Base-by-base conservation (phyloP, 2,329 filamentous ascomycete species). In the Botrytis sinoallii region DNA sequence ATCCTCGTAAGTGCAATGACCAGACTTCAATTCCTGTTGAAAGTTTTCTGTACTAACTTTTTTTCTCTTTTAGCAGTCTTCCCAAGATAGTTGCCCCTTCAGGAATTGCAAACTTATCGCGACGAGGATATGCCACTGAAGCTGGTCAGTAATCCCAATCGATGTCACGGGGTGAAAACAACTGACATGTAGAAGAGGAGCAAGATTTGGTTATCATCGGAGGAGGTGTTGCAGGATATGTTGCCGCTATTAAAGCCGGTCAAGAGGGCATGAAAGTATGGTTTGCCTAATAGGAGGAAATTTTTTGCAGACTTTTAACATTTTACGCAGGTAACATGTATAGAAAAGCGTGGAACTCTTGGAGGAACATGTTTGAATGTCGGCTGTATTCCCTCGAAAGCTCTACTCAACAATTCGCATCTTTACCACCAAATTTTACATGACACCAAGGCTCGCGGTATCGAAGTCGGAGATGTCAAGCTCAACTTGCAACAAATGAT, bases 341-440 rank as follows among this genome's bases (percentile, higher is more conserved):
- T 99, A 86, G 96, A 99, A 87, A 99, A 99, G 89, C 94, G 96
- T 83, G 96, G 96, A 79, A 88, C 90, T 75, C 91, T 99, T 80
- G 96, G 96, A 81, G 96, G 96, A 83, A 99, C 96, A 81, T 99
- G 96, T 88, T 87, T 99, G 81, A 99, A 99, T 84, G 96, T 99
- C 82, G 96, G 96, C 86, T 99, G 96, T 86, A 99, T 99, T 83
- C 96, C 96, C 78, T 99, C 96, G 78, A 99, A 99, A 86, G 98
- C 96, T 76, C 93, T 99, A 79, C 93, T 99, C 84, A 99, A 98
- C 91, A 98, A 98, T 89, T 98, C 96, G 80, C 94, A 98, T 84
- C 89, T 98, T 75, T 98, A 98, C 88, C 95, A 98, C 87, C 92
- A 95, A 85, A 92, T 98, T 82, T 90, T 97, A 75, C 95, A 99